Base-by-base conservation (phyloP, 257 asterid genomes). In the Lycium barbarum region DNA sequence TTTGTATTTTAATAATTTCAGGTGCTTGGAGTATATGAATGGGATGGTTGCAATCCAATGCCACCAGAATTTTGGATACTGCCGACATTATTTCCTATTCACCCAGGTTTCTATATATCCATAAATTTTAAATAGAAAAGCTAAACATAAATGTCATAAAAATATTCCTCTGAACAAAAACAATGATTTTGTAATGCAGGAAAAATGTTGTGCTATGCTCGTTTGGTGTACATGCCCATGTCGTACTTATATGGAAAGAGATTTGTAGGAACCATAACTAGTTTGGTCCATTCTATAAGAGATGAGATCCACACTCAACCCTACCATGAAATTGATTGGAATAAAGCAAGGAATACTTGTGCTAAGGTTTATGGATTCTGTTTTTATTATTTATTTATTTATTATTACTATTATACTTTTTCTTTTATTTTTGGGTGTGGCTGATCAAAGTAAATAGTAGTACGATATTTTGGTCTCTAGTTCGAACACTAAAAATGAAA, bases 41-140 rank as follows among this genome's bases (percentile, higher is more conserved):
- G 99, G 98, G 97, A 92, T 78, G 99, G 99, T 13, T 95, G 99
- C 92, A 95, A 94, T 83, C 98, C 99, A 51, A 85, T 95, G 81
- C 95, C 98, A 12, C 98, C 97, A 17, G 99, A 94, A 43, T 94
- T 94, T 47, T 94, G 97, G 98, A 92, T 94, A 5, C 90, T 95
- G 89, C 97, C 99, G 87, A 92, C 97, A 4, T 0, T 90, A 36
- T 91, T 94, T 9, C 98, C 97, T 51, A 92, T 86, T 80, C 97
- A 95, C 91, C 98, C 98, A 58, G 97, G 95, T 91, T 73, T 47
- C 36, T n/a, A 43, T 15, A 70, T 71, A 10, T 47, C 6, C 9
- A 73, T 20, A 73, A n/a, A 45, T 5, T 11, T 73, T 47, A 45
- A n/a, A 10, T 4, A 62, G 13, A 7, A 20, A 55, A 62, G 22